Conservation (phyloP, 495 filamentous ascomycete genomes). For the Pyrenula massariospora region DNA sequence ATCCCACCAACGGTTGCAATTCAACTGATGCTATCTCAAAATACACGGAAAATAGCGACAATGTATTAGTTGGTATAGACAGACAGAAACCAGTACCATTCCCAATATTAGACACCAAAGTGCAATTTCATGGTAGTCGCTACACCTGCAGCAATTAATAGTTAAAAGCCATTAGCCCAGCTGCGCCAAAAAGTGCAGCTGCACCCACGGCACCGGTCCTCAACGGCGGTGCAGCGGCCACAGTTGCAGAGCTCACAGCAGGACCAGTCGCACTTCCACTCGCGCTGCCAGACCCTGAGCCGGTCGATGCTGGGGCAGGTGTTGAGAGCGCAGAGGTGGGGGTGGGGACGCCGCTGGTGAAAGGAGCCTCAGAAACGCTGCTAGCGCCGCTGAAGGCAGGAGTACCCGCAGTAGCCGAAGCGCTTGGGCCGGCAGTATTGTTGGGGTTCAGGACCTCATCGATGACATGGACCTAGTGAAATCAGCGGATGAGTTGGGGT, state of each 20-base stretch:
- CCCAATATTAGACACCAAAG: no score
- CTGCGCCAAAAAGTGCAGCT: constrained; percentile 28
- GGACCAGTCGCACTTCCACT: constrained; percentile 3
- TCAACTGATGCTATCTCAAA: no score
- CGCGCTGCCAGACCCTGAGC: neutral
- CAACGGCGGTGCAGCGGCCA: constrained; percentile 11
- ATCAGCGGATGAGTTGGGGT: neutral
- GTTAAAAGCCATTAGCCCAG: constrained; percentile 12
- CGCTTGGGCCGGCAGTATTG: constrained; percentile 32
- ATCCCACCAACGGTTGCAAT: no score
- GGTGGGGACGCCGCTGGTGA: constrained; percentile 19
- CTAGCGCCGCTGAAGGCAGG: constrained; percentile 41
- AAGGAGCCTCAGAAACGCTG: constrained; percentile 10
- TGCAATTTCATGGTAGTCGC: no score
- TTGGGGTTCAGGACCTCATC: constrained; percentile 49
- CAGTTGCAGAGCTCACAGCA: constrained; percentile 5
- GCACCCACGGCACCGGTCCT: constrained; percentile 22
- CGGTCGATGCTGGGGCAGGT: neutral
- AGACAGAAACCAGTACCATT: no score
- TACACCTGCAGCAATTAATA: no score
- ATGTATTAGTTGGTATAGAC: no score
- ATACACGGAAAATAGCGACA: no score
- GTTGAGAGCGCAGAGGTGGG: constrained; percentile 5
- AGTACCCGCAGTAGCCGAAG: constrained; percentile 27
- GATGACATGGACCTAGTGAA: neutral